Conservation (phyloP, 1,284 basidiomycete genomes). For the Megacollybia platyphylla region DNA sequence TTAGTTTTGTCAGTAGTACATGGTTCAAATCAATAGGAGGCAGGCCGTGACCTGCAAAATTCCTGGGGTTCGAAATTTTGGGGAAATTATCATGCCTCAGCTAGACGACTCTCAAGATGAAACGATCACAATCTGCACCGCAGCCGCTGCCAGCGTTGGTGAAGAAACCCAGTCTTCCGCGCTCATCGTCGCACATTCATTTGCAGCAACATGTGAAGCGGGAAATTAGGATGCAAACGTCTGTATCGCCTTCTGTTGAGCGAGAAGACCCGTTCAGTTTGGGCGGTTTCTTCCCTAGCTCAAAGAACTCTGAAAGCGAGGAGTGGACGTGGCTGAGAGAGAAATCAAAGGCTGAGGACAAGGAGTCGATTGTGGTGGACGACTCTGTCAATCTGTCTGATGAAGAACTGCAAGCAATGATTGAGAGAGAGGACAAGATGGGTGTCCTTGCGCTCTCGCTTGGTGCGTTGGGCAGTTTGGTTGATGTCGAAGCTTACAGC, state of each 20-base stretch:
- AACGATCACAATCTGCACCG: slow-evolving; percentile 25
- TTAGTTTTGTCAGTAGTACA: not conserved
- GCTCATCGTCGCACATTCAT: slow-evolving; percentile 10
- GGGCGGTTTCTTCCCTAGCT: slow-evolving; percentile 33
- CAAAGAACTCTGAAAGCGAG: slow-evolving; percentile 15
- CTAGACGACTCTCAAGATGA: slow-evolving; percentile 9
- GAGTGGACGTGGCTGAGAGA: slow-evolving; percentile 29
- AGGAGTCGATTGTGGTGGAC: too few species aligned
- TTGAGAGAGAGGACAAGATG: slow-evolving; percentile 27
- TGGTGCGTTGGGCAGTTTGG: too few species aligned
- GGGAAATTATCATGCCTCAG: not conserved
- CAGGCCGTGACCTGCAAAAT: not conserved
- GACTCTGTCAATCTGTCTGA: too few species aligned
- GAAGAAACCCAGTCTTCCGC: slow-evolving; percentile 1
- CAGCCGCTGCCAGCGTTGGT: slow-evolving; percentile 12
- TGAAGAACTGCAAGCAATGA: too few species aligned
- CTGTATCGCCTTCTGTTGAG: slow-evolving; percentile 6
- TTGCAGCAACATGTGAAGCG: not conserved
- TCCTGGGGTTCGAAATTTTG: not conserved
- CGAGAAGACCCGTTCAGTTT: slow-evolving; percentile 36
- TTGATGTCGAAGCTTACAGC: too few species aligned
- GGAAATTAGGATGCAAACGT: not conserved
- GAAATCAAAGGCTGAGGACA: not conserved
- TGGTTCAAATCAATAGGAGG: not conserved
- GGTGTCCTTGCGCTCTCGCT: slow-evolving; percentile 16